phyloP scores from a whole-genome alignment of 2,329 filamentous ascomycete species.

The Diaporthe sp. region DNA sequence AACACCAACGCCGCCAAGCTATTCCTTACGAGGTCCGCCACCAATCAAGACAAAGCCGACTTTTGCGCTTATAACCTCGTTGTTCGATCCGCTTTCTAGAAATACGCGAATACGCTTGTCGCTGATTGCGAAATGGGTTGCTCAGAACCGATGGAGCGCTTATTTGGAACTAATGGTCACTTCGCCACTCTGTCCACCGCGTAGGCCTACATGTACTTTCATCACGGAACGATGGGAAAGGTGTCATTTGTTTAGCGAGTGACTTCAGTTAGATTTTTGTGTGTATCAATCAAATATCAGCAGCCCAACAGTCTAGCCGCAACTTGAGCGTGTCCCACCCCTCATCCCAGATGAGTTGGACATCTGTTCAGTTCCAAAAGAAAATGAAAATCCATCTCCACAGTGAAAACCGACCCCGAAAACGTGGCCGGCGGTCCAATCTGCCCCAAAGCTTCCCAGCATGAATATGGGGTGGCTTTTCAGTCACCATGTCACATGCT shows the following conservation, averaged over 20 bases:
- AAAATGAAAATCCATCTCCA: background rate
- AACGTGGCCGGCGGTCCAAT: background rate
- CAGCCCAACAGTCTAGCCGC: background rate
- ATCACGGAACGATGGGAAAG: background rate
- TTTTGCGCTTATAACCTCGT: constrained; percentile 10
- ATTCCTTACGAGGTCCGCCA: background rate
- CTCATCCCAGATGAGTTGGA: constrained; percentile 41
- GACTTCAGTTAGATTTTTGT: constrained; percentile 35
- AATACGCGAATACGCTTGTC: background rate
- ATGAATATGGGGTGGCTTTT: background rate
- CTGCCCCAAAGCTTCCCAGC: background rate
- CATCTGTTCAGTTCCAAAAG: constrained; percentile 37
- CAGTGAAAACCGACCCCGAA: background rate
- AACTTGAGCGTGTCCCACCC: background rate
- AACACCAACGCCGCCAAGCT: constrained; percentile 20
- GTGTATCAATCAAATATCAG: background rate
- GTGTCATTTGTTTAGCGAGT: constrained; percentile 7
- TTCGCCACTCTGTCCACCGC: background rate
- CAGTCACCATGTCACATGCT: background rate
- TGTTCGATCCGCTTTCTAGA: constrained; percentile 1
- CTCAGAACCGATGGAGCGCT: background rate
- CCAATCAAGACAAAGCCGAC: constrained; percentile 20
- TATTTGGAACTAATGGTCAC: background rate
- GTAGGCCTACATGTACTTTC: background rate
- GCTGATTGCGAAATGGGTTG: background rate